phyloP scores from a whole-genome alignment of 148 eudicot genomes.

The Rhododendron vialii region DNA sequence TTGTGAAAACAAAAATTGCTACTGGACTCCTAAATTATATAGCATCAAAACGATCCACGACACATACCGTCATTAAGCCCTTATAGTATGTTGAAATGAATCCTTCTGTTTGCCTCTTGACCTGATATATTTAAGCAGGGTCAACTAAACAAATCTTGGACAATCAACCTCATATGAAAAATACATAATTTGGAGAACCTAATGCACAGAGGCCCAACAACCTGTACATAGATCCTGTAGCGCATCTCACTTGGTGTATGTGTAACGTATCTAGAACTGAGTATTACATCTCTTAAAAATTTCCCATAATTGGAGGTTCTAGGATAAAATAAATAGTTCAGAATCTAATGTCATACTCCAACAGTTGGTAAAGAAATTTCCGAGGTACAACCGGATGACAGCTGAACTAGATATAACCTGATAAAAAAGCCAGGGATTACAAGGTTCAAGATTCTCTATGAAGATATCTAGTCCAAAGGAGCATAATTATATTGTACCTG shows the following conservation, averaged over 20 bases:
- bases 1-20: background rate
- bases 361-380: background rate
- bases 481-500: slow-evolving; percentile 48
- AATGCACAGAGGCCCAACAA: background rate
- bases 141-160: background rate
- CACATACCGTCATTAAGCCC: slow-evolving; percentile 75
- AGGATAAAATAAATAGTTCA: background rate
- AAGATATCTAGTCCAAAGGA: background rate
- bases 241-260: background rate
- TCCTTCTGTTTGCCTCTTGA: slow-evolving; percentile 74
- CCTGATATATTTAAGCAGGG: slow-evolving; percentile 35
- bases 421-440: background rate
- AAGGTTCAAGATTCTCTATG: background rate
- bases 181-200: background rate
- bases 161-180: background rate
- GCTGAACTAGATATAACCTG: background rate
- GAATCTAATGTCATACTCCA: background rate
- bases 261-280: background rate
- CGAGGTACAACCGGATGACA: background rate
- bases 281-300: background rate
- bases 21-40: background rate
- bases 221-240: background rate
- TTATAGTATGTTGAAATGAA: slow-evolving; percentile 73
- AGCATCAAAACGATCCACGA: background rate
- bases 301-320: background rate